A percentile compares a stretch with the other conserved stretches of the same genome.
Conservation (phyloP, 371 early-diverging fungal species). For the Mortierella sp. region DNA sequence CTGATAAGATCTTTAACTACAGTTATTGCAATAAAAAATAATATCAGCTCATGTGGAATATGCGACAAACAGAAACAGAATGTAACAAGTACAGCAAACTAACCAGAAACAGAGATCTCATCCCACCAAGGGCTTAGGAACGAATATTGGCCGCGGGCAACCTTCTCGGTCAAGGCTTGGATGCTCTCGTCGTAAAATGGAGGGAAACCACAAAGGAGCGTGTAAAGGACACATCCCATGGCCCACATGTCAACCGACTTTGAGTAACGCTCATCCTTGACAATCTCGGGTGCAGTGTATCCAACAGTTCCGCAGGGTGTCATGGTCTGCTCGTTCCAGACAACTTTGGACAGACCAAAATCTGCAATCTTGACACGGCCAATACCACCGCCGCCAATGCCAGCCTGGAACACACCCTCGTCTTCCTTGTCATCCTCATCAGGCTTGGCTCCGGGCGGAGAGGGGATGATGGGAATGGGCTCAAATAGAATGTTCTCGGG, state of each 20-base stretch:
- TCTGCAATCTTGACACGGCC: constrained; percentile 88
- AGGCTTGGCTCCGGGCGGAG: constrained; percentile 60
- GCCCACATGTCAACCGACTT: constrained; percentile 96
- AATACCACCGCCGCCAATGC: constrained; percentile 85
- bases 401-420: constrained; percentile 78
- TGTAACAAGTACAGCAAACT: constrained; percentile 72
- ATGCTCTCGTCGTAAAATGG: constrained; percentile 91
- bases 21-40: neutral
- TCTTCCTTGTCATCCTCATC: constrained; percentile 73
- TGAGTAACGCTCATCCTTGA: constrained; percentile 83
- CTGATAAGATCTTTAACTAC: constrained; percentile 83
- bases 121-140: constrained; percentile 94
- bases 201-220: constrained; percentile 90
- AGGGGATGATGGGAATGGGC: constrained; percentile 73
- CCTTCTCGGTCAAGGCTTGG: constrained; percentile 78
- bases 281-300: constrained; percentile 94
- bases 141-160: constrained; percentile 79
- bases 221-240: constrained; percentile 92
- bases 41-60: constrained; percentile 63
- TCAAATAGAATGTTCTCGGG: constrained; percentile 95
- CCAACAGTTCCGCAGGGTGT: constrained; percentile 95
- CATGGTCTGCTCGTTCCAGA: constrained; percentile 84
- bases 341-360: constrained; percentile 86
- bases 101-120: constrained; percentile 58
- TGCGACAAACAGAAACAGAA: constrained; percentile 62